These are phyloP conservation scores for Xylogone sp. DNA, from an alignment of 2,329 filamentous ascomycete species.

Conservation along the genomic window DNA sequence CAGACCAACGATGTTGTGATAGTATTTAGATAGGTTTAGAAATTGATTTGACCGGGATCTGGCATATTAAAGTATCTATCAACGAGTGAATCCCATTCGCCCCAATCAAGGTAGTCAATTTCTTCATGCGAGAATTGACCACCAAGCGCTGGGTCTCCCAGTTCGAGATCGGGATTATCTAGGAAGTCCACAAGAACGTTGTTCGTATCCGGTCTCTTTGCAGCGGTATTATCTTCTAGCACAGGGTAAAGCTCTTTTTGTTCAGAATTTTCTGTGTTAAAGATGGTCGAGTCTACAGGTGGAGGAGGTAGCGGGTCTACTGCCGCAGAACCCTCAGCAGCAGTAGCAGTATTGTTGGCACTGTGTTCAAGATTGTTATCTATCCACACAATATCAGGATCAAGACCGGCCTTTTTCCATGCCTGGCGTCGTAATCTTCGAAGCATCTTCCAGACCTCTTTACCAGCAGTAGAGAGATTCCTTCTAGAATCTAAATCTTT, in stretches of 20 bases:
- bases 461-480: background rate
- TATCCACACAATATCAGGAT: background rate
- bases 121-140: background rate
- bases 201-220: background rate
- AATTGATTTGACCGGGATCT: background rate
- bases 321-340: background rate
- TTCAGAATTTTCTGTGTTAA: background rate
- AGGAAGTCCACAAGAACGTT: background rate
- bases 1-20: too few species aligned
- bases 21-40: constrained; percentile 2
- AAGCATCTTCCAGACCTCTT: background rate
- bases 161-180: background rate
- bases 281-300: background rate
- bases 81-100: background rate
- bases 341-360: too few species aligned
- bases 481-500: background rate
- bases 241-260: background rate
- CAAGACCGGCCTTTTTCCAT: background rate
- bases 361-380: background rate
- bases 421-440: background rate
- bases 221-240: background rate
- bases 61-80: background rate
- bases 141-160: background rate
- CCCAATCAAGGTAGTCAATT: background rate
- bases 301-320: background rate